phyloP scores from a whole-genome alignment of 208 protist species.

The Trypanosoma mega region DNA sequence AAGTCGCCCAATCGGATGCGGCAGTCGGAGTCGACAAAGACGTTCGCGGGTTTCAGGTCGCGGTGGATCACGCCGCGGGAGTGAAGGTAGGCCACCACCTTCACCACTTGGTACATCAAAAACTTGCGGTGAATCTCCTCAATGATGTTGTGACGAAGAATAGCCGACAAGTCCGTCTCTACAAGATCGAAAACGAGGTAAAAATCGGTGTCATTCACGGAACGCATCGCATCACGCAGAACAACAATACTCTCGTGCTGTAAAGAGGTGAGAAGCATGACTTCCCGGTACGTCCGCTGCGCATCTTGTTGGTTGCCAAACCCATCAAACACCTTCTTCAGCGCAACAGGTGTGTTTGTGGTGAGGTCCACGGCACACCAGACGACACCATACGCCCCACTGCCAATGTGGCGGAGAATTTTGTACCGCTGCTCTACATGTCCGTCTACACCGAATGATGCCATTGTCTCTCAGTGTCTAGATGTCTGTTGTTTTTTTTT shows the following conservation, averaged over 20 bases:
- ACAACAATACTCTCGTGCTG: slow-evolving; percentile 92
- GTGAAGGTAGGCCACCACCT: slow-evolving; percentile 94
- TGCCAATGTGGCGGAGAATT: slow-evolving; percentile 93
- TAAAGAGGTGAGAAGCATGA: slow-evolving; percentile 93
- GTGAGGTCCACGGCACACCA: slow-evolving; percentile 92
- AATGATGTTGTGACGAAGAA: slow-evolving; percentile 96
- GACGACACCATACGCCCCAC: slow-evolving; percentile 95
- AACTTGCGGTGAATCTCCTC: slow-evolving; percentile 93
- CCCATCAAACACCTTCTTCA: slow-evolving; percentile 98
- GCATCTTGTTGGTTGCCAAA: slow-evolving; percentile 93
- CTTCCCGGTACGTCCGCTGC: slow-evolving; percentile 96
- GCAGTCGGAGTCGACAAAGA: slow-evolving; percentile 94
- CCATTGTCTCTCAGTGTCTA: no score
- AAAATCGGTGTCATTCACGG: slow-evolving; percentile 96
- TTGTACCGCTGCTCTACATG: slow-evolving; percentile 94
- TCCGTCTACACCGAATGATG: slow-evolving; percentile 81
- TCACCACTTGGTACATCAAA: slow-evolving; percentile 95
- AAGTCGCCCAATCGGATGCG: slow-evolving; percentile 97
- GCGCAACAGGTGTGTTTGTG: slow-evolving; percentile 82
- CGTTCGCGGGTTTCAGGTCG: slow-evolving; percentile 93
- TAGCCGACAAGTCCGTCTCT: slow-evolving; percentile 90
- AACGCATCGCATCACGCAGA: slow-evolving; percentile 95
- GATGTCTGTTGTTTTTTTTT: no score
- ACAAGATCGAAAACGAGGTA: slow-evolving; percentile 98
- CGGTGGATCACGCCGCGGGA: slow-evolving; percentile 87